Percentiles rank a stretch among this genome's conserved stretches.
Evolutionary conservation across 352 stramenopile species (phyloP).

Genomic region (Blastocystis hominis): DNA sequence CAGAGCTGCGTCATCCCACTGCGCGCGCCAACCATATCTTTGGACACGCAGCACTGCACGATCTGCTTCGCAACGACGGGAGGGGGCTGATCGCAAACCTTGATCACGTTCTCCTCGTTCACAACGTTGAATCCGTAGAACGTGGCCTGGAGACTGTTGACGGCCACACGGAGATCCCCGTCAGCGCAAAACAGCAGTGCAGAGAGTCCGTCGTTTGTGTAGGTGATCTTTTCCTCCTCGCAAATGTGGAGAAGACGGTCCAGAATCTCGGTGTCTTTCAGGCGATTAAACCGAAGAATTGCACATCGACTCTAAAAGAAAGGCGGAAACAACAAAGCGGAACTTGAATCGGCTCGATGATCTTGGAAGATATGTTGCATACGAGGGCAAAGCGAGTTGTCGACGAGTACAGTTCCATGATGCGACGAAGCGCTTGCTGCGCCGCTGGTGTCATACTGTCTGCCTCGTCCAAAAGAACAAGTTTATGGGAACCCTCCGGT

Average conservation of each 20-base stretch:
- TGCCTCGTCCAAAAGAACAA: slow-evolving; percentile 97
- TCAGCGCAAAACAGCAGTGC: slow-evolving; percentile 96
- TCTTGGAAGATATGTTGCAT: slow-evolving; percentile 97
- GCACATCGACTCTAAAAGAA: slow-evolving; percentile 80
- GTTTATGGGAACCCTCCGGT: slow-evolving; percentile 81
- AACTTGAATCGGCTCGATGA: slow-evolving; percentile 90
- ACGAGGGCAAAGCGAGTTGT: slow-evolving; percentile 93
- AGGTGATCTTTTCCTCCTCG: slow-evolving; percentile 74
- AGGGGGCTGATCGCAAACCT: slow-evolving; percentile 87
- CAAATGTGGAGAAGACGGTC: slow-evolving; percentile 83
- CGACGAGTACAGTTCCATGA: slow-evolving; percentile 95
- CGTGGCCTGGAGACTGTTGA: slow-evolving; percentile 97
- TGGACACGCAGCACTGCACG: slow-evolving; percentile 72
- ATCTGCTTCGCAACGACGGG: slow-evolving; percentile 77
- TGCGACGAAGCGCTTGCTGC: slow-evolving; percentile 89
- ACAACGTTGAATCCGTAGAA: slow-evolving; percentile 83
- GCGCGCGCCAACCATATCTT: slow-evolving; percentile 75
- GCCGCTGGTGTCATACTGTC: slow-evolving; percentile 92
- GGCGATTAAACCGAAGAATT: slow-evolving; percentile 87
- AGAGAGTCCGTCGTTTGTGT: slow-evolving; percentile 80
- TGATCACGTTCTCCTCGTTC: slow-evolving; percentile 87
- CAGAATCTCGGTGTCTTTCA: slow-evolving; percentile 88
- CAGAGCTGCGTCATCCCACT: slow-evolving; percentile 69
- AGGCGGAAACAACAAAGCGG: background rate
- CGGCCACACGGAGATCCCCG: slow-evolving; percentile 93